Base-by-base conservation (phyloP, 371 early-diverging fungal species). In the Mucor saturninus region DNA sequence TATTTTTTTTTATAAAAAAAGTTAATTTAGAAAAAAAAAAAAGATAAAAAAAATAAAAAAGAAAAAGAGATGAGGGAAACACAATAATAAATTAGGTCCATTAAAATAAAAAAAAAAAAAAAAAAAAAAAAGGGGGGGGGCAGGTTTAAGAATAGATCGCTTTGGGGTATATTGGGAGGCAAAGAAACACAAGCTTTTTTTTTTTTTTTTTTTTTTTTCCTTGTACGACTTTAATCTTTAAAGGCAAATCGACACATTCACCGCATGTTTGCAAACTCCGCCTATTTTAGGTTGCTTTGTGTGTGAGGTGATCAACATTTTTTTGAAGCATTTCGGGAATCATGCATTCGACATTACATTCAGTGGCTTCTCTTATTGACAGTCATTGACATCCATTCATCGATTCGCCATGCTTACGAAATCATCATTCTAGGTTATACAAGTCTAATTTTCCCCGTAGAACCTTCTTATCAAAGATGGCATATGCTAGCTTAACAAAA, bases 1-100 rank as follows among this genome's bases (percentile, higher is more conserved):
- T 54, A 37, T 51, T 21, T 29, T 26, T 55, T 28, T 29, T 42
- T 42, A 21, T 21, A 21, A 21, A 21, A 21, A 21, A 21, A 21
- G 21, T 55, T 54, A 9, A 13, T 28, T 42, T 54, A 11, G 9
- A 37, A 58, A 58, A 48, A 56, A 56, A 56, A 45, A 56, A 6
- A 42, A 13, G 43, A 10, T 5, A 46, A 58, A 37, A 14, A 50
- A 28, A 30, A 50, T 4, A 30, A 29, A 30, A 15, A 29, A 50
- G 30, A 30, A 30, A 30, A 30, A 50, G 11, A 50, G 50, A 30
- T 50, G 30, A 50, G 13, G 10, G 29, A 50, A 50, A 50, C 31
- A 50, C 31, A 50, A 50, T 50, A 50, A 30, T 30, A 50, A 50
- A 50, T 50, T 50, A 50, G 21, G 31, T 50, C 30, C 31, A 50